Base-by-base conservation (phyloP, 352 stramenopile genomes). In the Pythium plurisporium region DNA sequence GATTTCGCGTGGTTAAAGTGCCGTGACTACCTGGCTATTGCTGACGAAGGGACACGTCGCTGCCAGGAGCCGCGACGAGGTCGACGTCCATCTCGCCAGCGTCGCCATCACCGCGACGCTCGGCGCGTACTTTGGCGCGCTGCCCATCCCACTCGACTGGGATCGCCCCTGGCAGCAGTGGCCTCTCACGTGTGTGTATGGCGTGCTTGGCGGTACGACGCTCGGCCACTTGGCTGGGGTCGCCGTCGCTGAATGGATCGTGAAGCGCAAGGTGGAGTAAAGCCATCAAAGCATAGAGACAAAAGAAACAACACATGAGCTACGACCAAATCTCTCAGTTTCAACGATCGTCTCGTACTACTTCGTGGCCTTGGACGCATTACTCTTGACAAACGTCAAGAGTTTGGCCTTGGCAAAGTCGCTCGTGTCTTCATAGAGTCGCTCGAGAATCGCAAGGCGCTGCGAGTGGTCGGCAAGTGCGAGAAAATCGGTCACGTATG, bases 81-180 rank as follows among this genome's bases (percentile, higher is more conserved):
- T 76, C 11, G 81, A 93, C 25, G 34, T 76, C 20, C 76, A 77
- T 30, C 42, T 89, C 22, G 65, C 80, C 20, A 76, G 68, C 38
- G 78, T 82, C 12, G 69, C 64, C 4, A 72, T 91, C 29, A 82
- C 82, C 26, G 71, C 78, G 12, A 70, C 73, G 15, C 40, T 93
- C 5, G 86, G 86, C 38, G 71, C 74, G 0, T 95, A 92, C 49
- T 17, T 90, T 22, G 86, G 86, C 22, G 82, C 83, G 22, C 48
- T 95, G 10, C 79, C 85, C 37, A 90, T 95, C 62, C 86, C 86
- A 2, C 56, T 95, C 7, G 86, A 95, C 49, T 95, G 86, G 86
- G 86, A 95, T 71, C 83, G 83, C 27, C 86, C 86, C 29, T 95
- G 83, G 86, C 86, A 95, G 85, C 80, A 92, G 89, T 95, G 85